Conservation (phyloP, 2,329 filamentous ascomycete species). For the Hirsutella thompsonii region DNA sequence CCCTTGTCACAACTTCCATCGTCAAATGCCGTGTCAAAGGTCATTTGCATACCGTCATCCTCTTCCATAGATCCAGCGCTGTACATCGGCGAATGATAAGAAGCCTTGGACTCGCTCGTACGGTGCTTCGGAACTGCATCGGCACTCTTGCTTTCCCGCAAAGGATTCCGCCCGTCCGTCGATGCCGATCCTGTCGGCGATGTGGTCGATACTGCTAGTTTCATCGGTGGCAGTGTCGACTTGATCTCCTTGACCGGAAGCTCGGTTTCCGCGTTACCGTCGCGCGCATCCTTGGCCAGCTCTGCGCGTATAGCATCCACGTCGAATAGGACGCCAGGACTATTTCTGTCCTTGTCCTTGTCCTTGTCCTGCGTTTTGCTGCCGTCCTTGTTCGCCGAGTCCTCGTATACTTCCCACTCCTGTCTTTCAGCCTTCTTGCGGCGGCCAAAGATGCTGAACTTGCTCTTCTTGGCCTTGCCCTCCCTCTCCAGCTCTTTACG, state of each 20-base stretch:
- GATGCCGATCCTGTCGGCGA: conserved; percentile 13
- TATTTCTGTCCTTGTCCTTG: conserved; percentile 29
- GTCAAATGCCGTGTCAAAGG: conserved; percentile 54
- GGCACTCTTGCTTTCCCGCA: conserved; percentile 35
- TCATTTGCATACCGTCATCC: conserved; percentile 42
- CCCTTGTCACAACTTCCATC: conserved; percentile 13
- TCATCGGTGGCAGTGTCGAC: conserved; percentile 83
- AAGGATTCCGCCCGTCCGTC: conserved; percentile 8
- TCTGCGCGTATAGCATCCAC: conserved; percentile 87
- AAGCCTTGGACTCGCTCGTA: not conserved
- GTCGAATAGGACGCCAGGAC: conserved; percentile 71
- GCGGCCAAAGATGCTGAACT: conserved; percentile 67
- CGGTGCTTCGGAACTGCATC: conserved; percentile 18
- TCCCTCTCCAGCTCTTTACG: conserved; percentile 75
- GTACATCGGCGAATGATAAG: conserved; percentile 10
- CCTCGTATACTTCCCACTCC: conserved; percentile 90
- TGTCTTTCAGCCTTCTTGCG: conserved; percentile 74
- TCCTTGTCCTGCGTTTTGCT: conserved; percentile 20
- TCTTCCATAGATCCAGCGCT: conserved; percentile 19
- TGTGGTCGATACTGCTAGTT: conserved; percentile 44
- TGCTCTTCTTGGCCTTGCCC: conserved; percentile 47
- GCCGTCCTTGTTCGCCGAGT: conserved; percentile 32
- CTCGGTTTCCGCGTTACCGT: conserved; percentile 36
- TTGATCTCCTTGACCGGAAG: conserved; percentile 66
- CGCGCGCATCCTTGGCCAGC: conserved; percentile 53